phyloP scores from a whole-genome alignment of 495 filamentous ascomycete species.

The Podospora conica region DNA sequence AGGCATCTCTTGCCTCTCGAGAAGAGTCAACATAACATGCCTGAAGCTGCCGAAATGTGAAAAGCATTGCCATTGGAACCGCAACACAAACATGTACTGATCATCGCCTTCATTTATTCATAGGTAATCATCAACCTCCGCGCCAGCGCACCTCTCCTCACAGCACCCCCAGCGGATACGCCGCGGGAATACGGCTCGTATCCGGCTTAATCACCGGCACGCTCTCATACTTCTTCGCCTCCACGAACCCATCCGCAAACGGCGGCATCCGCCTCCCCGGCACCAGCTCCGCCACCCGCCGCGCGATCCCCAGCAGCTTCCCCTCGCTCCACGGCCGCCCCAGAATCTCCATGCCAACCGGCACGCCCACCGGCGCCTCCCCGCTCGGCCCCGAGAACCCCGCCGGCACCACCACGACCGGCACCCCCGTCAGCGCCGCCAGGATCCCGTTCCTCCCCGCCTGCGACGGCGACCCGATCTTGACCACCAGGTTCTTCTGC shows the following conservation, averaged over 20 bases:
- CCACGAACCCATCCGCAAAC: conserved; percentile 32
- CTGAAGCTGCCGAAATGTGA: neutral
- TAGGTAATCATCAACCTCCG: neutral
- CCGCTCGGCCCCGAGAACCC: conserved; percentile 36
- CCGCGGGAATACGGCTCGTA: conserved; percentile 30
- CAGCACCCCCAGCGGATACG: conserved; percentile 41
- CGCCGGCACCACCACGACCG: conserved; percentile 55
- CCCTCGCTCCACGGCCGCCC: conserved; percentile 49
- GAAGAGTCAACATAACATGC: neutral
- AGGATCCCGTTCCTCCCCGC: conserved; percentile 58
- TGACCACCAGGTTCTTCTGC: conserved; percentile 57
- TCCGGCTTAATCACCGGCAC: conserved; percentile 43
- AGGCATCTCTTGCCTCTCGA: neutral
- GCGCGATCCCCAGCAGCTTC: conserved; percentile 44
- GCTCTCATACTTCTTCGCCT: conserved; percentile 25
- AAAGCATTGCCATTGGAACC: neutral
- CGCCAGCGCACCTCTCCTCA: neutral
- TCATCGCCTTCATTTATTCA: neutral
- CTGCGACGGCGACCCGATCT: conserved; percentile 49
- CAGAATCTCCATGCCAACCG: conserved; percentile 60
- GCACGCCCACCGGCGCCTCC: conserved; percentile 50
- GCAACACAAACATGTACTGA: neutral
- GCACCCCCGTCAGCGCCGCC: conserved; percentile 56
- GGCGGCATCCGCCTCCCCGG: conserved; percentile 41
- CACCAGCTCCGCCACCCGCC: conserved; percentile 37